Evolutionary conservation across 805 yeast genomes (phyloP), one percentile per base, ranked within the genome.

Genomic region (Myxozyma melibiosi): DNA sequence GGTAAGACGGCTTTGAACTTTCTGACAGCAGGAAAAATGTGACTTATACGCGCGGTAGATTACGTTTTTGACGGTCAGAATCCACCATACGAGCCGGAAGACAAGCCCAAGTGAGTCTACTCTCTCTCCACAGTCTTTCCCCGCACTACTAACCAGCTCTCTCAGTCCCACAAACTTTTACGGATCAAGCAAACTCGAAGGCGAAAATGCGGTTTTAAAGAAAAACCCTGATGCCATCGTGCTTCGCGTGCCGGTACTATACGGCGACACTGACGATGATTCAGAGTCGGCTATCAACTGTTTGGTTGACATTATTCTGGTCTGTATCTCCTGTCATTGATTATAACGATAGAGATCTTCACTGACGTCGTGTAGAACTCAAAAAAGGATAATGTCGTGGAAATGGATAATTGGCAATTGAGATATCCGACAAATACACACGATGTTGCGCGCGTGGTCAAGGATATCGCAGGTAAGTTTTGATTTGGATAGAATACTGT

Each of bases 31-130:
- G 5, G 0, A 20, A 30, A 13, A 20, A 14, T 16, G 38, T 28
- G 34, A 27, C 7, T n/a, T 35, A 3, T 27, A 9, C 9, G 13
- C 20, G 14, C 33, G 4, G 13, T 28, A 58, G 62, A 60, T 35
- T 57, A 57, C 49, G 62, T 60, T 8, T 60, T 60, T 47, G 64
- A 60, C 35, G 64, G 64, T 22, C 31, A 25, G 24, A 39, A 50
- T 18, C 51, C 62, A 3, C 60, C 60, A 14, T 60, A 60, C 46
- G 60, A 60, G 38, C 56, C 62, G 4, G 53, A 45, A 9, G 64
- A 60, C 35, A 37, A 27, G 31, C 45, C 64, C 2, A 58, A 58
- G 64, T 60, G 42, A 24, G 48, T 16, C 7, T 16, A 5, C 4
- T 14, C 20, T 14, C 16, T 4, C 3, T 11, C 5, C n/a, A n/a